Conservation (phyloP, 352 stramenopile species). For the Globisporangium heterothallicum region DNA sequence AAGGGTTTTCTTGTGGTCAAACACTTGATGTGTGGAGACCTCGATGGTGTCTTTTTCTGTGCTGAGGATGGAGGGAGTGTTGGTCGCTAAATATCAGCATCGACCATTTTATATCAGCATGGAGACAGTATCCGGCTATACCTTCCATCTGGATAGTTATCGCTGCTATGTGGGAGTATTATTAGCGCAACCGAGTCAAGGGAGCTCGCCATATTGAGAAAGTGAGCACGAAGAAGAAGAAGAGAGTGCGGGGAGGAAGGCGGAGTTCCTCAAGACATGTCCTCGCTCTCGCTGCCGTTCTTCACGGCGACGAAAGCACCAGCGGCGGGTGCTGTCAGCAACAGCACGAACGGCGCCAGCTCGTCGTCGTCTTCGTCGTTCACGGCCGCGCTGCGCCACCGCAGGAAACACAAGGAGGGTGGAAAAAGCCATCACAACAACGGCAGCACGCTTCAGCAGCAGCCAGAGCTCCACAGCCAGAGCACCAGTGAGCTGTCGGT, state of each 20-base stretch:
- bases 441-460: not conserved
- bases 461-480: not conserved
- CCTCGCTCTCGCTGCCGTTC: conserved; percentile 14
- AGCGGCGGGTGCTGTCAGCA: not conserved
- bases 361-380: conserved; percentile 10
- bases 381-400: conserved; percentile 12
- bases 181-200: not conserved
- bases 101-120: not conserved
- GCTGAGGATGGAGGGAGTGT: too few species aligned
- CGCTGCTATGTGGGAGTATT: too few species aligned
- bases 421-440: too few species aligned
- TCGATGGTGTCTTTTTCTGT: too few species aligned
- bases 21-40: too few species aligned
- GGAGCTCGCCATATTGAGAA: not conserved
- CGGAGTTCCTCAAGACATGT: not conserved
- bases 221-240: not conserved
- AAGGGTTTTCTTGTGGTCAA: too few species aligned
- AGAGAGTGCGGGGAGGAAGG: not conserved
- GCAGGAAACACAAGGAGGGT: conserved; percentile 11
- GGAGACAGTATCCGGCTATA: not conserved
- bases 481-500: not conserved
- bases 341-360: not conserved
- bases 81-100: too few species aligned
- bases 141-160: not conserved
- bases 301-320: conserved; percentile 4